Evolutionary conservation across 2,329 filamentous ascomycete species (phyloP).

Genomic region (Scytalidium lignicola): DNA sequence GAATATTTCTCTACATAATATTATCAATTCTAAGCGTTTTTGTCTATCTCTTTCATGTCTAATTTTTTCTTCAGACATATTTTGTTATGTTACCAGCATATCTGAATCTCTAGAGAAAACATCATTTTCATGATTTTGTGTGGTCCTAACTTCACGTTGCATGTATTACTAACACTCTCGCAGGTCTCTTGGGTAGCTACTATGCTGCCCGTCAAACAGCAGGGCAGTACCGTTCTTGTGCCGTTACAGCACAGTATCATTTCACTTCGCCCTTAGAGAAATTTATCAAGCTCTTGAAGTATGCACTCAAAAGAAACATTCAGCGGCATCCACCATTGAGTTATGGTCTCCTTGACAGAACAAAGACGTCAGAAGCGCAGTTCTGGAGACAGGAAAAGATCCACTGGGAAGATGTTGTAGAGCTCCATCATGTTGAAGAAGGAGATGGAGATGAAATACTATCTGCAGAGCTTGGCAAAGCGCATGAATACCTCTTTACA

Average conservation of each 20-base stretch:
- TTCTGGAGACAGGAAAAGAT: conserved; percentile 11
- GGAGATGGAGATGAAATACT: conserved; percentile 9
- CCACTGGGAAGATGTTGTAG: conserved; percentile 12
- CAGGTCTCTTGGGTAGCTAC: conserved; percentile 12
- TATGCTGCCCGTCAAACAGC: conserved; percentile 12
- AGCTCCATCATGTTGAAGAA: conserved; percentile 4
- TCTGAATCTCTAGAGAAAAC: too few relatives aligned
- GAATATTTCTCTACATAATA: neutral
- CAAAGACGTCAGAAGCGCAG: conserved; percentile 7
- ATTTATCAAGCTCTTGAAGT: conserved; percentile 6
- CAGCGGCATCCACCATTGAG: conserved; percentile 12
- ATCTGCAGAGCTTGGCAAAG: conserved; percentile 7
- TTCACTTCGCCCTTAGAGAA: neutral
- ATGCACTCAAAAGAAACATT: conserved; percentile 10
- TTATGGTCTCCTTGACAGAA: conserved; percentile 12
- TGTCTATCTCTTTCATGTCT: neutral
- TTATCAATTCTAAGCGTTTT: neutral
- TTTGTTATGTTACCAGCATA: too few relatives aligned
- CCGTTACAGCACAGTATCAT: conserved; percentile 5
- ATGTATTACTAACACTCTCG: neutral
- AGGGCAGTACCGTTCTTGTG: conserved; percentile 13
- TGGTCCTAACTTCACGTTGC: neutral
- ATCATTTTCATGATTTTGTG: neutral
- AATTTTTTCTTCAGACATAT: too few relatives aligned
- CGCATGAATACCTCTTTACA: conserved; percentile 11